Evolutionary conservation across 108 stramenopile species (phyloP).

Genomic region (Cyclotella cryptica): DNA sequence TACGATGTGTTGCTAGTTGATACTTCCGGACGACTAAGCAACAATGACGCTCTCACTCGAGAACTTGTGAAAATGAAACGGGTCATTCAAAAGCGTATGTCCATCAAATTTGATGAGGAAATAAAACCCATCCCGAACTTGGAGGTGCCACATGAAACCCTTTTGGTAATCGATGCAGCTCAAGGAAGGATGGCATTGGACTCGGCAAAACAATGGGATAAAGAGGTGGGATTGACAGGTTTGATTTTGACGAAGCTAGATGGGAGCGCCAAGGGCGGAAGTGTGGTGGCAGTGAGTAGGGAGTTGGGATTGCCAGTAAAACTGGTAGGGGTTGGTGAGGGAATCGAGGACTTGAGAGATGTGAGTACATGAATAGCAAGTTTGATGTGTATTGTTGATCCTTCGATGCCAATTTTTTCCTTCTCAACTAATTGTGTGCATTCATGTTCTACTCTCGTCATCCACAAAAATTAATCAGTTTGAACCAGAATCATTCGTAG

Average conservation of each 20-base stretch:
- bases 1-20: conserved; percentile 94
- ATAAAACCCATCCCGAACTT: conserved; percentile 63
- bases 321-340: conserved; percentile 95
- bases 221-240: conserved; percentile 91
- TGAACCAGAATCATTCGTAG: conserved; percentile 83
- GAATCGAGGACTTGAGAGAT: conserved; percentile 85
- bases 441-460: no score
- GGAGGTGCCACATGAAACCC: conserved; percentile 89
- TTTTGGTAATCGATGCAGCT: conserved; percentile 94
- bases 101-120: conserved; percentile 53
- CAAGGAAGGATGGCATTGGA: conserved; percentile 96
- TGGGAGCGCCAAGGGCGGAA: conserved; percentile 94
- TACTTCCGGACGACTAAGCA: conserved; percentile 91
- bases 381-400: not conserved
- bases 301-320: conserved; percentile 96
- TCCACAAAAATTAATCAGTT: conserved; percentile 49
- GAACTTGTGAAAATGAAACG: conserved; percentile 91
- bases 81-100: conserved; percentile 85
- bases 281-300: conserved; percentile 89
- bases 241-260: conserved; percentile 95
- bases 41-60: conserved; percentile 89
- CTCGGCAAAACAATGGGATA: conserved; percentile 87
- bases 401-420: not conserved
- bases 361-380: no score
- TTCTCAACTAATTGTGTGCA: not conserved